Evolutionary conservation across 805 yeast genomes (phyloP), one percentile per base, ranked within the genome.

Genomic region (Candida broadrunensis): DNA sequence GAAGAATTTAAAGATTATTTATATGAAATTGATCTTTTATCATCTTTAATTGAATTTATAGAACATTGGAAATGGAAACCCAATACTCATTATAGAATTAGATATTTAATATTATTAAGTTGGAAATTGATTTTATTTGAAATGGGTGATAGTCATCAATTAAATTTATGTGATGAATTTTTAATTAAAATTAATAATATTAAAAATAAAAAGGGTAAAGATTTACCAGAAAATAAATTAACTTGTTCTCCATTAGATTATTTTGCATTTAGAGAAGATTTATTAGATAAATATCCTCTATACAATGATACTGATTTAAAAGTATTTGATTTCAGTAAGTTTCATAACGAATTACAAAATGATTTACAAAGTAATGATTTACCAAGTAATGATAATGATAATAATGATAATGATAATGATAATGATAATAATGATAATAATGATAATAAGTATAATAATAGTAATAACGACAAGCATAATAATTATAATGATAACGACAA

Each of bases 181-280:
- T 59, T 83, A 17, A 58, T 67, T 23, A 51, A 63, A 23, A 67
- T 65, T 33, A 76, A 72, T 52, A 68, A 66, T 5, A 56, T 65
- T 18, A 48, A 47, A 35, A 58, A 46, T 44, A 61, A 46, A 36
- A 50, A 38, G 20, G 60, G 46, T 23, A 55, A 49, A 21, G 52
- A 45, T 23, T 30, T 52, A 21, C 38, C 46, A 4, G 48, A 65
- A 30, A 58, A 51, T 35, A 57, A 55, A 37, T 63, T 74, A 36
- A 61, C 71, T 0, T 82, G 90, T 8, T 81, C 96, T 0, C 96
- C 96, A 0, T 61, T 87, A n/a, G 96, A 90, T 48, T 91, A 87
- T 55, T 82, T 80, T 52, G 80, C 85, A 5, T 89, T 86, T 54
- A 71, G 88, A 45, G 86, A 85, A 38, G 95, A 88, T 44, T 58